Percentiles rank a stretch among this genome's conserved stretches.
Conservation (phyloP, 768 basidiomycete genomes). For the Podaxis sp. region DNA sequence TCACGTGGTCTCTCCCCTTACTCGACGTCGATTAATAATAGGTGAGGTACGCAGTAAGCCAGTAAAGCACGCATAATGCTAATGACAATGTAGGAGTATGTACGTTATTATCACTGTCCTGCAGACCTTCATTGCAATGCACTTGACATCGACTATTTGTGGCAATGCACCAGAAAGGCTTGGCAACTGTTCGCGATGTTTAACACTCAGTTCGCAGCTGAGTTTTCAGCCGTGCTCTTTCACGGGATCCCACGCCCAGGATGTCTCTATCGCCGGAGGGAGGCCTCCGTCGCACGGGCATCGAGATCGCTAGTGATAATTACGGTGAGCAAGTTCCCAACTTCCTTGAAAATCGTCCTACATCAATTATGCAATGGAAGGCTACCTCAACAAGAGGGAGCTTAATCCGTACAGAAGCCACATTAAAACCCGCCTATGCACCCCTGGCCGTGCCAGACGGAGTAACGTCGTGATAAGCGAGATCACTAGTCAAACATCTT, state of each 20-base stretch:
- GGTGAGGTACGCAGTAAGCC: background rate
- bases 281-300: background rate
- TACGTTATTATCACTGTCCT: background rate
- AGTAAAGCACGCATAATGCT: background rate
- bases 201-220: background rate
- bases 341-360: background rate
- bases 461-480: background rate
- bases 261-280: background rate
- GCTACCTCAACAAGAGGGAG: background rate
- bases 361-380: background rate
- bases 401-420: background rate
- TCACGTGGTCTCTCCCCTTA: background rate
- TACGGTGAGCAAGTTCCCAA: background rate
- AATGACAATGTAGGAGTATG: background rate
- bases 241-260: background rate
- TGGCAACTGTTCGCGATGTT: background rate
- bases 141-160: background rate
- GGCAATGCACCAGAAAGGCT: background rate
- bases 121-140: background rate
- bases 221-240: background rate
- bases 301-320: background rate
- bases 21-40: background rate
- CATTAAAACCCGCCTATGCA: background rate
- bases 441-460: background rate
- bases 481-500: background rate